Percentiles rank a stretch among this genome's conserved stretches.
phyloP scores from a whole-genome alignment of 345 rosid genomes.

The Atalantia buxifolia region DNA sequence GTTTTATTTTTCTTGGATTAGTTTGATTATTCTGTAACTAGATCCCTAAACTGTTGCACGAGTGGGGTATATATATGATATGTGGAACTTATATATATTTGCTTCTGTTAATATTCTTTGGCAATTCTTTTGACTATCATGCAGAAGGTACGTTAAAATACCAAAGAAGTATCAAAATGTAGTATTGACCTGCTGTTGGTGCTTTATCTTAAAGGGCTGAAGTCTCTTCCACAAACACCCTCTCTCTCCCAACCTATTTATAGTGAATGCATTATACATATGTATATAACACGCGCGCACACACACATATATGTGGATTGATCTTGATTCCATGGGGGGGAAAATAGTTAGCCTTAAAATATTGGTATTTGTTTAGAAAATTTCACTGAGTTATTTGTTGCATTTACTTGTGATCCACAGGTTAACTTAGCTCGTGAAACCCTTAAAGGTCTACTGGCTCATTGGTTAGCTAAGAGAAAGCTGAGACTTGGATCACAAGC shows the following conservation, averaged over 20 bases:
- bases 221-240: not conserved
- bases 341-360: not conserved
- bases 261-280: not conserved
- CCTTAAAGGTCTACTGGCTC: slow-evolving; percentile 86
- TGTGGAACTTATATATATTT: not conserved
- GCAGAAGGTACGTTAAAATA: not conserved
- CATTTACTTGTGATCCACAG: slow-evolving; percentile 40
- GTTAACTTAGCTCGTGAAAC: slow-evolving; percentile 97
- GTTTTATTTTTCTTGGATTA: not conserved
- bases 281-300: too few species aligned
- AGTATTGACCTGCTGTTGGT: not conserved
- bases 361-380: not conserved
- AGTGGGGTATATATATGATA: not conserved
- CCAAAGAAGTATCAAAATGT: not conserved
- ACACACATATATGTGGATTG: not conserved
- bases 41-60: not conserved
- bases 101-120: not conserved
- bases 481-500: slow-evolving; percentile 65
- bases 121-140: not conserved
- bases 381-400: not conserved
- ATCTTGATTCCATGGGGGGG: not conserved
- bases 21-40: not conserved
- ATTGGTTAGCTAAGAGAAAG: slow-evolving; percentile 86
- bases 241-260: not conserved
- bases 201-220: not conserved